These are phyloP conservation scores for Zymoseptoria ardabiliae DNA, from an alignment of 2,329 filamentous ascomycete species.

Conservation along the genomic window DNA sequence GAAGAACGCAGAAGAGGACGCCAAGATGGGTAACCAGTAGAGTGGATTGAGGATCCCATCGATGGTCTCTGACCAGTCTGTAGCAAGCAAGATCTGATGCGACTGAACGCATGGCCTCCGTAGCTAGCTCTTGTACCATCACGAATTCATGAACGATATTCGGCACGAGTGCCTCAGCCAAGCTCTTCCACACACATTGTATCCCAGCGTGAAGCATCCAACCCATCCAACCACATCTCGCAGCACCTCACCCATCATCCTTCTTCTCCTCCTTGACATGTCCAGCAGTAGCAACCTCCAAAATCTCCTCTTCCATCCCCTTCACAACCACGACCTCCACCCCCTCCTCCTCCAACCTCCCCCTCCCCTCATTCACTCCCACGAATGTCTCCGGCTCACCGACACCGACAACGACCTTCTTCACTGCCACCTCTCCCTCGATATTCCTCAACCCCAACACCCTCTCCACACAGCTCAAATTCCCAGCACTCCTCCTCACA, in stretches of 20 bases:
- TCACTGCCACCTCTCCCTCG: slow-evolving; percentile 52
- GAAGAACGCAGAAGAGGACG: slow-evolving; percentile 47
- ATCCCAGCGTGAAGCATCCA: too few species aligned
- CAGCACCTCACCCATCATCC: not conserved
- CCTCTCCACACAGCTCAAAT: slow-evolving; percentile 69
- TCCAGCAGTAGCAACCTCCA: slow-evolving; percentile 74
- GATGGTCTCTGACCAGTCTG: not conserved
- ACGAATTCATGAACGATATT: not conserved
- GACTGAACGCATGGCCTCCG: not conserved
- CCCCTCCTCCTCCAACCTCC: slow-evolving; percentile 62
- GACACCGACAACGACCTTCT: slow-evolving; percentile 78
- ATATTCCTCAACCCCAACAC: slow-evolving; percentile 50
- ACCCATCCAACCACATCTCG: too few species aligned
- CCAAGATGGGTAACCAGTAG: slow-evolving; percentile 39
- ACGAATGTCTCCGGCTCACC: slow-evolving; percentile 89
- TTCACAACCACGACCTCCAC: slow-evolving; percentile 65
- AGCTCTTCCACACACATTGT: too few species aligned
- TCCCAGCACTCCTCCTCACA: slow-evolving; percentile 64
- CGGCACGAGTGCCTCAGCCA: not conserved
- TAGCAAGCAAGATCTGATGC: not conserved
- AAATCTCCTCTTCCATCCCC: slow-evolving; percentile 73
- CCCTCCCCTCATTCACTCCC: slow-evolving; percentile 66
- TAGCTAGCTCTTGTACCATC: not conserved
- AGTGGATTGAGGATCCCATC: not conserved
- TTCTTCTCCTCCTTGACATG: slow-evolving; percentile 40